Evolutionary conservation across 2,329 filamentous ascomycete species (phyloP).

Genomic region (Teratosphaeria epicoccoides): DNA sequence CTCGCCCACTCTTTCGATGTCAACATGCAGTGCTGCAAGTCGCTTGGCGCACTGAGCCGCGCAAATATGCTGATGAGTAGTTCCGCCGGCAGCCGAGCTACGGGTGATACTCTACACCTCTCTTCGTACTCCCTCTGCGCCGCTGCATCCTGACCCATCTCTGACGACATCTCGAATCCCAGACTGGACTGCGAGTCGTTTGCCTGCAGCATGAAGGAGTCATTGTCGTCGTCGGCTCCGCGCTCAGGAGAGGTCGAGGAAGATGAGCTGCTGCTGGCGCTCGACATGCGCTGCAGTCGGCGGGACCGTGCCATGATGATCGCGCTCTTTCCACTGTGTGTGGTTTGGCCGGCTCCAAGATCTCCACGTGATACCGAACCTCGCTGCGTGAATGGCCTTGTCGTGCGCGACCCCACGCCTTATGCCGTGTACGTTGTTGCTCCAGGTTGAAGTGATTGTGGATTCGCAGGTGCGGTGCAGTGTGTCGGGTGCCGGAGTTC

Average conservation of each 20-base stretch:
- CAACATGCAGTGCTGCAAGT: slow-evolving; percentile 80
- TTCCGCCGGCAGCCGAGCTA: slow-evolving; percentile 81
- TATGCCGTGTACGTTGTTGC: neutral
- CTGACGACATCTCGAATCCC: slow-evolving; percentile 51
- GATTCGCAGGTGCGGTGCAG: neutral
- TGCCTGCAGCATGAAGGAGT: slow-evolving; percentile 70
- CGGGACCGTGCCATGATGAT: slow-evolving; percentile 18
- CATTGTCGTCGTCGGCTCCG: slow-evolving; percentile 79
- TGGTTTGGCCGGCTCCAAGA: neutral
- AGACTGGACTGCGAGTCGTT: slow-evolving; percentile 93
- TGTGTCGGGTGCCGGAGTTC: neutral
- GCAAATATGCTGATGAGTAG: slow-evolving; percentile 88
- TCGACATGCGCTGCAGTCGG: slow-evolving; percentile 20
- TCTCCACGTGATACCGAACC: neutral
- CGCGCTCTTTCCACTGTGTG: neutral
- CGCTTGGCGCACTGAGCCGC: slow-evolving; percentile 60
- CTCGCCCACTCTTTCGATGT: slow-evolving; percentile 91
- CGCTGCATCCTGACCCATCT: slow-evolving; percentile 57
- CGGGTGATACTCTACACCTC: slow-evolving; percentile 60
- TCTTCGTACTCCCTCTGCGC: slow-evolving; percentile 44
- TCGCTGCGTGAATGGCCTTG: neutral
- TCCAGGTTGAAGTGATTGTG: neutral
- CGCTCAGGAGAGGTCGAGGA: slow-evolving; percentile 66
- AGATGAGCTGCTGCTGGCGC: slow-evolving; percentile 39
- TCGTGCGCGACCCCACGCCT: neutral